Percentiles rank a stretch among this genome's conserved stretches.
phyloP scores from a whole-genome alignment of 2,329 filamentous ascomycete species.

The Botrytis fragariae region DNA sequence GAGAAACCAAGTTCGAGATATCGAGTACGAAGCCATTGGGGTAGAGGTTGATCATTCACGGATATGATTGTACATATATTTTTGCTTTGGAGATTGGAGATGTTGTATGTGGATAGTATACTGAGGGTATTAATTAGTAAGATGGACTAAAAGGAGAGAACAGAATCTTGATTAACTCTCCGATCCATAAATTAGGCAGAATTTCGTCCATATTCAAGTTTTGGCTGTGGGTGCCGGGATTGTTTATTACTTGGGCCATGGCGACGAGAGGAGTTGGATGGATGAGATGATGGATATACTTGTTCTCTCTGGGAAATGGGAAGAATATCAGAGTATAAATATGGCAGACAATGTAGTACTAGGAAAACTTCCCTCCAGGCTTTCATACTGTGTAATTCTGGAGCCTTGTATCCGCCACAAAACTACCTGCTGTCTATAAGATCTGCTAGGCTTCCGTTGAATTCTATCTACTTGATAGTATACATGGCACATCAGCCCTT shows the following conservation, averaged over 20 bases:
- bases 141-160: not conserved
- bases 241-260: not conserved
- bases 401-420: not conserved
- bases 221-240: not conserved
- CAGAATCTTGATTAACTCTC: not conserved
- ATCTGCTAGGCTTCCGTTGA: not conserved
- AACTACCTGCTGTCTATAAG: not conserved
- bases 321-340: not conserved
- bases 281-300: not conserved
- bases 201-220: slow-evolving; percentile 2
- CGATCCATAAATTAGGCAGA: not conserved
- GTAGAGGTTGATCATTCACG: not conserved
- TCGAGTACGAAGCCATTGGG: not conserved
- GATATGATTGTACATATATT: not conserved
- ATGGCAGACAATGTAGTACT: not conserved
- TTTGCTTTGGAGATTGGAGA: not conserved
- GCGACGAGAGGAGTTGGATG: not conserved
- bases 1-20: not conserved
- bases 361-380: not conserved
- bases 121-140: not conserved
- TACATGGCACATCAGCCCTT: too few relatives aligned
- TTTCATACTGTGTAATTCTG: not conserved
- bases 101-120: not conserved
- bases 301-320: not conserved
- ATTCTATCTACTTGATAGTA: not conserved